phyloP scores from a whole-genome alignment of 2,329 filamentous ascomycete species.

The Aaosphaeria pasadenensis region DNA sequence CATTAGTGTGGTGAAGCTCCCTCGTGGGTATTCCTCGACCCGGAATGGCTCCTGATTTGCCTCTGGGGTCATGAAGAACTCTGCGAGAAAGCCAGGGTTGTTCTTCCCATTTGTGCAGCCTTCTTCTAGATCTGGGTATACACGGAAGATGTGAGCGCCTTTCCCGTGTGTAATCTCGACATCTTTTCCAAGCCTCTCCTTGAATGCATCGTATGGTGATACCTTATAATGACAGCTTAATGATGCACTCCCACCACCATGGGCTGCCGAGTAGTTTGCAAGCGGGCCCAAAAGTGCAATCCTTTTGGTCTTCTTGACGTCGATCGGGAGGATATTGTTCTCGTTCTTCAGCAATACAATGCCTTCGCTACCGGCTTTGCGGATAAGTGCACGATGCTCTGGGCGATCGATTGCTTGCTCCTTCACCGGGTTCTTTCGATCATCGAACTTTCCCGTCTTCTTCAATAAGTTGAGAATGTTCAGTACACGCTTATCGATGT shows the following conservation, averaged over 20 bases:
- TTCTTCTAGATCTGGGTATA: conserved; percentile 10
- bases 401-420: conserved; percentile 10
- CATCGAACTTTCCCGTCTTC: conserved; percentile 8
- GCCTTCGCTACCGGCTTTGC: conserved; percentile 43
- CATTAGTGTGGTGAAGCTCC: conserved; percentile 13
- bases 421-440: conserved; percentile 3
- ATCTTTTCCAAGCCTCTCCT: conserved; percentile 3
- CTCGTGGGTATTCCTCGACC: conserved; percentile 11
- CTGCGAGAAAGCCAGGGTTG: conserved; percentile 10
- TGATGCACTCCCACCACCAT: conserved; percentile 10
- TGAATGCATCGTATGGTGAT: conserved; percentile 9
- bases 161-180: conserved; percentile 10
- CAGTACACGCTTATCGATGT: conserved; percentile 5
- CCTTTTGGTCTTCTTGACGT: conserved; percentile 32
- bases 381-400: conserved; percentile 9
- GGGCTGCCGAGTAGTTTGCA: conserved; percentile 40
- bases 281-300: conserved; percentile 57
- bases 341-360: conserved; percentile 50
- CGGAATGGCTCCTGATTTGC: conserved; percentile 6
- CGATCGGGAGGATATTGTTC: conserved; percentile 45
- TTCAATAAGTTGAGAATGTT: conserved; percentile 4
- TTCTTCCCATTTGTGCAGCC: conserved; percentile 6
- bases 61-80: conserved; percentile 6
- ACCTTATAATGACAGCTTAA: conserved; percentile 14
- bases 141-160: conserved; percentile 13